phyloP scores from a whole-genome alignment of 306 rosid genomes.

The Arachis stenosperma region DNA sequence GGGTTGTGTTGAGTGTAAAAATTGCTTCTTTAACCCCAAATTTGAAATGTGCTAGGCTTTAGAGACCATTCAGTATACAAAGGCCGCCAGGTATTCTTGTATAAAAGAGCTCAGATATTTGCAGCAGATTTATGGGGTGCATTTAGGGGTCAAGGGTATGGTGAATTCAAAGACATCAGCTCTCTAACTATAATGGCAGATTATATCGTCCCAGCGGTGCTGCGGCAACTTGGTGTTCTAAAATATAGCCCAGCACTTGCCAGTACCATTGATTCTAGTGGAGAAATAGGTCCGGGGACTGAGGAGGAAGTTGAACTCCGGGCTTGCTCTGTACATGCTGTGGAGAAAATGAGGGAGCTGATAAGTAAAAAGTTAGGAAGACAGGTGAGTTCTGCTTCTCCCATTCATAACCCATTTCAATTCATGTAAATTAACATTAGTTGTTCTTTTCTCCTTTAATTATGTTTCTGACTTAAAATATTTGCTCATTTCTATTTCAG shows the following conservation, averaged over 20 bases:
- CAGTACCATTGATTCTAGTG: slow-evolving; percentile 63
- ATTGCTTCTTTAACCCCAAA: slow-evolving; percentile 39
- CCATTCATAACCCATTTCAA: not conserved
- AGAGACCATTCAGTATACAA: slow-evolving; percentile 91
- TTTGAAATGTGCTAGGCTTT: slow-evolving; percentile 64
- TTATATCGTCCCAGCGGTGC: slow-evolving; percentile 96
- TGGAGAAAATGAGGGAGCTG: slow-evolving; percentile 92
- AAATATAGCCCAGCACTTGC: slow-evolving; percentile 75
- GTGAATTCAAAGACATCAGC: slow-evolving; percentile 77
- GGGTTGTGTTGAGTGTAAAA: slow-evolving; percentile 3
- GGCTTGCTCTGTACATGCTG: slow-evolving; percentile 92
- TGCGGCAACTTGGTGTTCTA: slow-evolving; percentile 80
- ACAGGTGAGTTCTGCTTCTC: slow-evolving; percentile 53
- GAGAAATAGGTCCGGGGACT: slow-evolving; percentile 86
- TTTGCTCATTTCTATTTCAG: slow-evolving; percentile 49
- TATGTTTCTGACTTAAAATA: slow-evolving; percentile 20
- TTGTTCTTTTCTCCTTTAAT: slow-evolving; percentile 20
- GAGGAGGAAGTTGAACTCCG: slow-evolving; percentile 98
- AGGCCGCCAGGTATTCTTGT: slow-evolving; percentile 89
- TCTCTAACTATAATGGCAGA: slow-evolving; percentile 95
- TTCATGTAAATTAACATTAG: not conserved
- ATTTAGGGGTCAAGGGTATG: slow-evolving; percentile 72
- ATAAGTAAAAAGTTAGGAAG: slow-evolving; percentile 71
- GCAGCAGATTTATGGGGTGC: slow-evolving; percentile 98
- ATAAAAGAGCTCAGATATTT: slow-evolving; percentile 97